Base-by-base conservation (phyloP, 169 alveolate genomes). In the Plasmodium gonderi region DNA sequence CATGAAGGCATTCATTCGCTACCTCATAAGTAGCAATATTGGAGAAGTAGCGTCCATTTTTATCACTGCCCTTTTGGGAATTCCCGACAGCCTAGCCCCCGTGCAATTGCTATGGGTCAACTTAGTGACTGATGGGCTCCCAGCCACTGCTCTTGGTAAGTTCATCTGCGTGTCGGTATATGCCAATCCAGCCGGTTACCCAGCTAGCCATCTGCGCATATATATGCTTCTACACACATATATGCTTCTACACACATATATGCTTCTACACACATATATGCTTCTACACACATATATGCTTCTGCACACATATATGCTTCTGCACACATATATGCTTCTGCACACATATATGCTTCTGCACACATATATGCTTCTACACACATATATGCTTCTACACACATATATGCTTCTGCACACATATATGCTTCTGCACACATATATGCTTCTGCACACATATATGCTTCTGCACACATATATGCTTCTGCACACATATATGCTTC, bases 41-140 rank as follows among this genome's bases (percentile, higher is more conserved):
- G 99, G 99, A 31, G 99, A 99, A 83, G 99, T 99, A 44, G 99
- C 99, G 3, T 98, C 99, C 82, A 99, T 99, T 68, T 99, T 99
- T 98, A 92, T 99, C 79, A 98, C 99, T 3, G 99, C 99, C 2
- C 98, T 99, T 60, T 96, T 99, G 64, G 99, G 99, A 11, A 97
- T 99, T 38, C 99, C 99, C 9, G 99, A 97, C 91, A 97, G 98
- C 64, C 97, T 99, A 92, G 98, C 99, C 17, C 99, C 99, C 0
- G 99, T 99, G 33, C 99, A 99, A 97, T 96, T 99, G 67, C 94
- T 99, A 81, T 98, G 99, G 99, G 99, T 99, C 36, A 99, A 99
- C 95, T 97, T 99, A 90, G 99, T 99, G 47, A 99, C 99, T 23
- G 99, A 99, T 93, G 99, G 99, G 0, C 98, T 98, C 36, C 99